Conservation (phyloP, 495 filamentous ascomycete genomes). For the Haplographium delicatum region DNA sequence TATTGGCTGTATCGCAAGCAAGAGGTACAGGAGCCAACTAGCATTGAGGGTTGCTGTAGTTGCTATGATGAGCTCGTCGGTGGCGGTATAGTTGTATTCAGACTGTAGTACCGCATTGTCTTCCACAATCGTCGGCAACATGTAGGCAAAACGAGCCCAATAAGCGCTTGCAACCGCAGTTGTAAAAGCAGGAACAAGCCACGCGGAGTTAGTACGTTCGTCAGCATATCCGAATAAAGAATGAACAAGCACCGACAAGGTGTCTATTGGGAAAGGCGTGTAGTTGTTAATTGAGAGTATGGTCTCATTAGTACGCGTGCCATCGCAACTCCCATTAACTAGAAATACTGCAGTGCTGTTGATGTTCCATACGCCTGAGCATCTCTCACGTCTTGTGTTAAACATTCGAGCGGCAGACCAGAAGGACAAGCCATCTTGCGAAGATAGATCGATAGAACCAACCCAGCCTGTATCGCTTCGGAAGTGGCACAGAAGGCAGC, state of each 20-base stretch:
- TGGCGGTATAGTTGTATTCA: neutral
- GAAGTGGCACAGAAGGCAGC: neutral
- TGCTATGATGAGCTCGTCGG: slow-evolving; percentile 1
- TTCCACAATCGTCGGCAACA: neutral
- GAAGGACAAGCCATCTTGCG: neutral
- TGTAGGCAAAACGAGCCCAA: neutral
- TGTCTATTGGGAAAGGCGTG: neutral
- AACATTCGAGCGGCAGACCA: neutral
- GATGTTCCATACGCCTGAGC: slow-evolving; percentile 1
- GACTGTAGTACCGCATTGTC: neutral
- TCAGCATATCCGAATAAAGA: neutral
- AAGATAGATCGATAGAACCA: neutral
- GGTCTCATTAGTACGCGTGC: neutral
- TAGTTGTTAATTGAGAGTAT: neutral
- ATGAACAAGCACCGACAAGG: slow-evolving; percentile 1
- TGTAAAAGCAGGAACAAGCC: neutral
- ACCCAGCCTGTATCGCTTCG: neutral
- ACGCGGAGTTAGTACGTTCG: neutral
- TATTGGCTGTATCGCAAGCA: neutral
- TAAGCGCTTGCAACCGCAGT: slow-evolving; percentile 1
- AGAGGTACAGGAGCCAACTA: neutral
- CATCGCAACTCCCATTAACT: neutral
- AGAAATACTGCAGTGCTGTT: neutral
- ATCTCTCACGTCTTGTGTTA: neutral
- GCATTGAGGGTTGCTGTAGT: neutral